Evolutionary conservation across 164 flowering plant species (phyloP).

Genomic region (grape (Vitis vinifera)): ASM3070453v1 NC_081822.1:2802001-2802500

Average conservation of each 20-base stretch:
- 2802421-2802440: too few species aligned
- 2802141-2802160: slow-evolving; percentile 50
- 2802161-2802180: slow-evolving; percentile 54
- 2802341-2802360: too few species aligned
- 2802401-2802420: too few species aligned
- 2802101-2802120: slow-evolving; percentile 74
- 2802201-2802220: not conserved
- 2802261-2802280: too few species aligned
- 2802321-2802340: too few species aligned
- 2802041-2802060: slow-evolving; percentile 75
- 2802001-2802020: slow-evolving; percentile 49
- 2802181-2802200: not conserved
- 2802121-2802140: slow-evolving; percentile 80
- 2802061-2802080: slow-evolving; percentile 80
- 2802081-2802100: slow-evolving; percentile 67
- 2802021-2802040: slow-evolving; percentile 53
- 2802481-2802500: too few species aligned
- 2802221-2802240: not conserved
- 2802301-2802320: too few species aligned
- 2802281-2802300: too few species aligned
- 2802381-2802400: too few species aligned
- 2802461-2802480: too few species aligned
- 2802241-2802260: not conserved
- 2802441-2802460: too few species aligned
- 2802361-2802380: too few species aligned